Conservation (phyloP, 257 asterid species). For the Plantago major region DNA sequence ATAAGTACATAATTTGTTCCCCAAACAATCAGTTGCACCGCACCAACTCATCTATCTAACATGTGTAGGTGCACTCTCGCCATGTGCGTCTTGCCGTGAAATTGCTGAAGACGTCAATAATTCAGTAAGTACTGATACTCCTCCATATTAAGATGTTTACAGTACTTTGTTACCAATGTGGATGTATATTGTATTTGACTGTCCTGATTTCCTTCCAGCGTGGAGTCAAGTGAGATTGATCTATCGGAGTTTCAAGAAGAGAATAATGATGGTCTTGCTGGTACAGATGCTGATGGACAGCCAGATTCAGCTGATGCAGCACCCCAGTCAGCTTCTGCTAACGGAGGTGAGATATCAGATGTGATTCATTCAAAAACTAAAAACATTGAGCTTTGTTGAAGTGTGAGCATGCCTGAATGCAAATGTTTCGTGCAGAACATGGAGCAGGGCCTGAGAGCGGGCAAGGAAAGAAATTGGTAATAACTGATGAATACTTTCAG, state of each 20-base stretch:
- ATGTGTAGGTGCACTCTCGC: constrained; percentile 63
- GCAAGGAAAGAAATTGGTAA: constrained; percentile 71
- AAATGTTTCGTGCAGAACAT: constrained; percentile 41
- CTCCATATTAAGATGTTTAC: constrained; percentile 5
- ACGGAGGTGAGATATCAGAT: constrained; percentile 27
- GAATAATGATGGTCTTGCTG: constrained; percentile 36
- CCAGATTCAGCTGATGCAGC: constrained; percentile 27
- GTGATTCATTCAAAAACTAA: constrained; percentile 2
- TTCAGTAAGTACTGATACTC: constrained; percentile 48
- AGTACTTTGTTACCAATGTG: not conserved
- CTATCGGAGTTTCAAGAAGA: constrained; percentile 90
- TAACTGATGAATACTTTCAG: constrained; percentile 83
- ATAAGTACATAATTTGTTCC: not conserved
- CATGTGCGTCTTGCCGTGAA: constrained; percentile 70
- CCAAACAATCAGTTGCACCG: not conserved
- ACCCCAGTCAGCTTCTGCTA: constrained; percentile 38
- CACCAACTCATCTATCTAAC: constrained; percentile 19
- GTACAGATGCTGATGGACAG: constrained; percentile 36
- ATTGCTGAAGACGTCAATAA: constrained; percentile 81
- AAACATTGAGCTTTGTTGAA: not conserved
- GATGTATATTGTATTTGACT: not conserved
- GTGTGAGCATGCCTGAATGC: not conserved
- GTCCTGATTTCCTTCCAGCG: constrained; percentile 46
- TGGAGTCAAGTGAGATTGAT: constrained; percentile 94
- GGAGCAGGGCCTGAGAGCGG: constrained; percentile 34